Evolutionary conservation across 495 filamentous ascomycete genomes (phyloP), one percentile per base, ranked within the genome.

Genomic region (Clohesyomyces aquaticus): DNA sequence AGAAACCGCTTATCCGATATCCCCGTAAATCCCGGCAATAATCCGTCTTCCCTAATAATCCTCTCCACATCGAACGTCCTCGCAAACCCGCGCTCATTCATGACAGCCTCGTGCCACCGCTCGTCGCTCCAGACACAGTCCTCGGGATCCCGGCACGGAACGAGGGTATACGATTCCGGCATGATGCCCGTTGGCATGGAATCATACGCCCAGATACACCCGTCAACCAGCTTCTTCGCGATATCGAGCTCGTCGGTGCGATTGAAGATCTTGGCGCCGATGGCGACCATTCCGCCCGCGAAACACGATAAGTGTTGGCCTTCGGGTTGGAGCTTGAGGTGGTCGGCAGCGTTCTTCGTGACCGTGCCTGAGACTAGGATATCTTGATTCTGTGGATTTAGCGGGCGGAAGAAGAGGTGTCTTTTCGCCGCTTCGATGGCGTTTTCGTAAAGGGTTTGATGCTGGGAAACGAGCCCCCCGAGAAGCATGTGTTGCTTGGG

Each of bases 141-240:
- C 65, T 68, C 16, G 75, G 71, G 18, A 49, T 29, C 59, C 25
- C 0, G 6, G 68, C 94, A 98, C 1, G 85, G 83, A 22, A 93
- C 67, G 0, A 88, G 73, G 2, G 72, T 71, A 55, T 91, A 88
- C 2, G 73, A 72, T 73, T 98, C 94, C 1, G 94, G 93, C 76
- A 78, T 78, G 66, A 98, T 90, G 9, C 93, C 95, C 0, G 87
- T 88, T 1, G 85, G 80, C 16, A 89, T 91, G 11, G 82, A 80
- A 67, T 91, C 85, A 71, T 98, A 98, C 1, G 93, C 88, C 94
- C 92, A 98, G 1, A 94, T 88, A 72, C 94, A 98, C 19, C 93
- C 95, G 57, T 96, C 92, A 0, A 93, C 89, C 12, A 98, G 83
- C 71, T 89, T 89, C 61, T 81, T 79, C 6, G 88, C 94, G 46